These are phyloP conservation scores for Solanum gracilifrons DNA, from an alignment of 257 asterid species.

Conservation along the genomic window DNA sequence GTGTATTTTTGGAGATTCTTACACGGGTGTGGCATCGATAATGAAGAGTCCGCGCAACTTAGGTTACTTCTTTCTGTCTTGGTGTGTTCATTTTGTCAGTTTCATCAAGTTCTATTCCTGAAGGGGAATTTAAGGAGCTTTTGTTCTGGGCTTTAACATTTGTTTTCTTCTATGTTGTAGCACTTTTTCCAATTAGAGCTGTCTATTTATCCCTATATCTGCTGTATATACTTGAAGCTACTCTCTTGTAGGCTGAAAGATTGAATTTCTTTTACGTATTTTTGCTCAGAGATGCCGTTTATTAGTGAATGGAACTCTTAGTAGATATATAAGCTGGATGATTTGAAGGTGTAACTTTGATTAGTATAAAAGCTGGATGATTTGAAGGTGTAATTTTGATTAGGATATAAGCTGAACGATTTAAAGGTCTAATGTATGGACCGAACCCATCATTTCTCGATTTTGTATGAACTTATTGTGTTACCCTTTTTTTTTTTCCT, in stretches of 20 bases:
- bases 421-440: background rate
- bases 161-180: background rate
- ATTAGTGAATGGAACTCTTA: background rate
- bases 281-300: background rate
- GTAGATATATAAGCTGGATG: background rate
- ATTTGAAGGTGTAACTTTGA: background rate
- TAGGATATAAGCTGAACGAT: background rate
- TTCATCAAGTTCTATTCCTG: background rate
- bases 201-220: background rate
- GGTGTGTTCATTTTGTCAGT: background rate
- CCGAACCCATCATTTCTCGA: background rate
- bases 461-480: background rate
- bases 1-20: background rate
- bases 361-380: background rate
- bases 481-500: background rate
- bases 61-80: background rate
- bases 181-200: background rate
- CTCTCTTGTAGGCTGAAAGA: background rate
- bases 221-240: background rate
- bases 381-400: too few species aligned
- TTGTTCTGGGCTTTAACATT: background rate
- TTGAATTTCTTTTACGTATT: background rate
- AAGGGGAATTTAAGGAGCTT: background rate
- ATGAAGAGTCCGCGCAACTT: background rate
- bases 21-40: background rate